phyloP scores from a whole-genome alignment of 306 rosid genomes.

The Vigna mungo region DNA sequence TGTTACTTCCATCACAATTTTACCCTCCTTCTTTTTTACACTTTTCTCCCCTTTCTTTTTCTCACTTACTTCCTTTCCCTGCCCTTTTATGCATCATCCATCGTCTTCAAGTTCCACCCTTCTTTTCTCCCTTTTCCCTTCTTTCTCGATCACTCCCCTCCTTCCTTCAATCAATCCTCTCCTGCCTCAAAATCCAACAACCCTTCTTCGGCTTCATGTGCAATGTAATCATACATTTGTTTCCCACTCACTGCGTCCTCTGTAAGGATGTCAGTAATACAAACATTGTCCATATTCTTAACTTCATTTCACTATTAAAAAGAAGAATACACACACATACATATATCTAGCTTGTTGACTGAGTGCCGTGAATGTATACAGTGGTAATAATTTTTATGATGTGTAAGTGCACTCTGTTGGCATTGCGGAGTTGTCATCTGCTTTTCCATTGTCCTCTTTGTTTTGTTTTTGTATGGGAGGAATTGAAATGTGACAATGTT shows the following conservation, averaged over 20 bases:
- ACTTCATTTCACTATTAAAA: constrained; percentile 8
- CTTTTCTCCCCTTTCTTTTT: constrained; percentile 65
- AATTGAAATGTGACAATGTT: constrained; percentile 58
- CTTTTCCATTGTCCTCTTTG: constrained; percentile 51
- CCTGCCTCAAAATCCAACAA: constrained; percentile 46
- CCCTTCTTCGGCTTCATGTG: constrained; percentile 41
- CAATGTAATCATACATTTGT: constrained; percentile 45
- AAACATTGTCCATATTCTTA: constrained; percentile 50
- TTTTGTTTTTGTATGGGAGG: constrained; percentile 49
- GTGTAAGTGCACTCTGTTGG: constrained; percentile 45
- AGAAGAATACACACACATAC: neutral
- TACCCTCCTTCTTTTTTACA: constrained; percentile 55
- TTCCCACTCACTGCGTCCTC: constrained; percentile 41
- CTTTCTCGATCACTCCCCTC: constrained; percentile 3
- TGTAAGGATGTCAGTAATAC: constrained; percentile 51
- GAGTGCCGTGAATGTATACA: neutral
- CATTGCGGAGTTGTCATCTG: constrained; percentile 55
- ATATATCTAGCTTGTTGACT: constrained; percentile 2
- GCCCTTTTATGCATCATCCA: constrained; percentile 53
- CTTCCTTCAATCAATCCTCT: neutral
- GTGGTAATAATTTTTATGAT: constrained; percentile 16
- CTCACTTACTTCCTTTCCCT: constrained; percentile 25
- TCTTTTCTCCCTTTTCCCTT: neutral
- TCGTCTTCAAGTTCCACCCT: constrained; percentile 56
- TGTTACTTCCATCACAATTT: constrained; percentile 55